These are phyloP conservation scores for Clarireedia sp. DNA, from an alignment of 2,329 filamentous ascomycete genomes.

Conservation along the genomic window DNA sequence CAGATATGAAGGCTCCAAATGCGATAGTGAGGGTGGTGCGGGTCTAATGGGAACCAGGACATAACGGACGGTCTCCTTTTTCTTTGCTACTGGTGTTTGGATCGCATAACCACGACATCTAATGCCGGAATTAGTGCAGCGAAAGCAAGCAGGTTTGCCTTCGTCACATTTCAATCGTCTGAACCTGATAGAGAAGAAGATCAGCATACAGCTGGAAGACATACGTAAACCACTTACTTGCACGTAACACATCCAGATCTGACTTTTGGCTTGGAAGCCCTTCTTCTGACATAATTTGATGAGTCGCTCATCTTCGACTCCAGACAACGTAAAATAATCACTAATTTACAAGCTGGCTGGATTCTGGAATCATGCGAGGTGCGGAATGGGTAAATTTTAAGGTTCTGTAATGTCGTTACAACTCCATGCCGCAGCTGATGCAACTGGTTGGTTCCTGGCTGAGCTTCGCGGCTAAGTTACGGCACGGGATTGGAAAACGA, in stretches of 20 bases:
- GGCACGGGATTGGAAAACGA: neutral
- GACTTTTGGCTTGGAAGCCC: slow-evolving; percentile 8
- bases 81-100: slow-evolving; percentile 1
- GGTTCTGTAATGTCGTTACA: neutral
- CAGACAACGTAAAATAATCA: neutral
- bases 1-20: slow-evolving; percentile 7
- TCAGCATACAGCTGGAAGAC: neutral
- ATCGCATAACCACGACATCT: slow-evolving; percentile 25
- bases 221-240: slow-evolving; percentile 23
- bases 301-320: neutral
- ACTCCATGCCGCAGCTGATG: neutral
- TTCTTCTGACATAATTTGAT: slow-evolving; percentile 6
- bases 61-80: slow-evolving; percentile 1
- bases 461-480: neutral
- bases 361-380: neutral
- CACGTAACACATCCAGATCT: slow-evolving; percentile 3
- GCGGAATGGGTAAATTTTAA: neutral
- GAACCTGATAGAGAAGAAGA: slow-evolving; percentile 14
- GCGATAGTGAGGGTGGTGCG: slow-evolving; percentile 12
- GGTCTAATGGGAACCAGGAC: slow-evolving; percentile 12
- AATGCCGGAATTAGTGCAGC: slow-evolving; percentile 24
- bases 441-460: neutral
- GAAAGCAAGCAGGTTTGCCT: slow-evolving; percentile 21
- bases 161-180: slow-evolving; percentile 27
- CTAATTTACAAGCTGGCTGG: neutral